Conservation (phyloP, 495 filamentous ascomycete species). For the Tuber umbilicatum region DNA sequence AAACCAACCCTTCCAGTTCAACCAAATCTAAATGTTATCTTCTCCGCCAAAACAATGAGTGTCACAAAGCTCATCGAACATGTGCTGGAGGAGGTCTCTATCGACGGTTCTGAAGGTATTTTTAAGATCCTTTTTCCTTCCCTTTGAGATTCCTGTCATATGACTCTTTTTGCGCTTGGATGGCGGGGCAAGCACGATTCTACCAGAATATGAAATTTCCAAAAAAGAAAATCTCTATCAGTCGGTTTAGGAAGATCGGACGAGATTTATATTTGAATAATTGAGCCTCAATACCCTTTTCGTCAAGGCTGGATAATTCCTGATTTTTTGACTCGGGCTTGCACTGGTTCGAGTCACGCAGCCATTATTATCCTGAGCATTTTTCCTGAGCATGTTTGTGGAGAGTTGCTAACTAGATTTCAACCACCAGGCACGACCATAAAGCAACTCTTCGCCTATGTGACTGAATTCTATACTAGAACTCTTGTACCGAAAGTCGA, state of each 20-base stretch:
- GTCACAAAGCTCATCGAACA: slow-evolving; percentile 39
- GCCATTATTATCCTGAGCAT: slow-evolving; percentile 27
- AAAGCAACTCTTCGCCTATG: slow-evolving; percentile 38
- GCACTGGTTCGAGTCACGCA: slow-evolving; percentile 34
- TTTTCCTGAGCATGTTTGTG: not conserved
- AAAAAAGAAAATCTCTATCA: not conserved
- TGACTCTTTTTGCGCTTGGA: slow-evolving; percentile 14
- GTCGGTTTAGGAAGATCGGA: slow-evolving; percentile 11
- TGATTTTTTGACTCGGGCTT: slow-evolving; percentile 20
- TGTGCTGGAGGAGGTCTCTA: slow-evolving; percentile 39
- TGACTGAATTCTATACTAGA: slow-evolving; percentile 40
- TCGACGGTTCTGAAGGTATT: slow-evolving; percentile 41
- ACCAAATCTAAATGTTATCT: not conserved
- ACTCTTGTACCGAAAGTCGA: slow-evolving; percentile 29
- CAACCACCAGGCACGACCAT: slow-evolving; percentile 36
- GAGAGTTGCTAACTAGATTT: slow-evolving; percentile 13
- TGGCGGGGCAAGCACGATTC: slow-evolving; percentile 13
- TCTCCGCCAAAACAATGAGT: slow-evolving; percentile 26
- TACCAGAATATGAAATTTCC: slow-evolving; percentile 13
- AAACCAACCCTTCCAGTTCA: not conserved
- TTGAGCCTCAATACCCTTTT: slow-evolving; percentile 39
- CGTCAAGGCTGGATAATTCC: slow-evolving; percentile 18
- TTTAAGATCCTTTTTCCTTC: slow-evolving; percentile 9
- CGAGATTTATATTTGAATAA: slow-evolving; percentile 1
- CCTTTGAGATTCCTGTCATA: slow-evolving; percentile 2